phyloP scores from a whole-genome alignment of 768 basidiomycete genomes.

The Leccinum subgranulosum region DNA sequence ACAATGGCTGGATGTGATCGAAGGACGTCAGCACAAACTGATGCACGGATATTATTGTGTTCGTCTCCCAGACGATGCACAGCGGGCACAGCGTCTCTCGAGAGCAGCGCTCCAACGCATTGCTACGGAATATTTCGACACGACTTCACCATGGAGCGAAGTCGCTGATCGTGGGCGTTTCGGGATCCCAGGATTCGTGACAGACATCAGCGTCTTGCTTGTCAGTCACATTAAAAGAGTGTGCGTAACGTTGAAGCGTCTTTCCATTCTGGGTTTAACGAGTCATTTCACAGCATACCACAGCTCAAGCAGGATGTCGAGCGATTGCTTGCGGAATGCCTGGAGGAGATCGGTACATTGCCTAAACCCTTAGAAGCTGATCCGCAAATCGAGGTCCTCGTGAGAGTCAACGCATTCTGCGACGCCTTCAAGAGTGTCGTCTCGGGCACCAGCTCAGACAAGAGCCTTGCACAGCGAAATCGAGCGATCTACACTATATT shows the following conservation, averaged over 20 bases:
- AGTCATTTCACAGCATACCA: slow-evolving; percentile 41
- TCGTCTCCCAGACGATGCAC: slow-evolving; percentile 57
- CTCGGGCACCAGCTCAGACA: slow-evolving; percentile 32
- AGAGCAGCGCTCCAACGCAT: slow-evolving; percentile 35
- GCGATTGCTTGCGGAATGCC: slow-evolving; percentile 35
- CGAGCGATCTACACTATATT: slow-evolving; percentile 33
- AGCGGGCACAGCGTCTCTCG: slow-evolving; percentile 40
- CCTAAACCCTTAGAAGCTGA: slow-evolving; percentile 39
- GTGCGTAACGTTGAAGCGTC: slow-evolving; percentile 34
- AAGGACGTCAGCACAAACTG: slow-evolving; percentile 44
- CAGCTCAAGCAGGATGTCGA: slow-evolving; percentile 39
- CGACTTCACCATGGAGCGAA: slow-evolving; percentile 49
- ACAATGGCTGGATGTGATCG: slow-evolving; percentile 50
- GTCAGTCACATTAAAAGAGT: slow-evolving; percentile 48
- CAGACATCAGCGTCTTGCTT: slow-evolving; percentile 49
- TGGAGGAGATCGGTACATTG: slow-evolving; percentile 34
- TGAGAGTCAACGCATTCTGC: slow-evolving; percentile 45
- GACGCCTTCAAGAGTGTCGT: slow-evolving; percentile 33
- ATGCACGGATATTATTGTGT: slow-evolving; percentile 67
- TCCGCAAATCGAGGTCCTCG: slow-evolving; percentile 44
- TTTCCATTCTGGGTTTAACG: slow-evolving; percentile 2
- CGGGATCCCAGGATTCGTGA: slow-evolving; percentile 52
- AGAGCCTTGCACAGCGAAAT: slow-evolving; percentile 36
- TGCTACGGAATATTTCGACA: slow-evolving; percentile 45
- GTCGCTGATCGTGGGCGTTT: slow-evolving; percentile 47